Percentiles rank a stretch among this genome's conserved stretches.
phyloP scores from a whole-genome alignment of 2,329 filamentous ascomycete genomes.

The Botrytis tulipae region DNA sequence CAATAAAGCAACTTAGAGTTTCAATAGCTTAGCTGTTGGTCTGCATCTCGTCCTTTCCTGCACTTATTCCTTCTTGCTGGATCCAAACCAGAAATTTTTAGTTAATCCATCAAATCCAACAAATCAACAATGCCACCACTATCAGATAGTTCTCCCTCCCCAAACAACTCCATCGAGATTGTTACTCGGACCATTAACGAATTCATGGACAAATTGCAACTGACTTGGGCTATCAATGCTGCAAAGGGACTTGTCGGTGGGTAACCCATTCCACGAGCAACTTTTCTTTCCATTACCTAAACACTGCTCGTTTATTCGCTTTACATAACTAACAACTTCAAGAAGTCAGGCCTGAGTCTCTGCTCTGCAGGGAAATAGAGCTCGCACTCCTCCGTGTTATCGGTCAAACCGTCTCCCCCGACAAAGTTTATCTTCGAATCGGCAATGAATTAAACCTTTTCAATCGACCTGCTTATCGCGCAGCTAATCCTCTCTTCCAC shows the following conservation, averaged over 20 bases:
- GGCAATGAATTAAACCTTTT: neutral
- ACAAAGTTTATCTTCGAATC: neutral
- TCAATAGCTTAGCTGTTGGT: neutral
- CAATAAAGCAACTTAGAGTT: neutral
- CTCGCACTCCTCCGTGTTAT: neutral
- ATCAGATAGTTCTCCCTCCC: neutral
- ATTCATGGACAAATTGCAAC: neutral
- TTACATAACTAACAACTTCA: neutral
- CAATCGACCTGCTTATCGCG: neutral
- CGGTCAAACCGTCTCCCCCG: neutral
- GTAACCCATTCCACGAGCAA: neutral
- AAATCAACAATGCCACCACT: neutral
- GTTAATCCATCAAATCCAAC: neutral
- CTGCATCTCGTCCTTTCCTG: neutral
- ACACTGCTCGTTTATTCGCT: accelerated
- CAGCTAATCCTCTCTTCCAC: neutral
- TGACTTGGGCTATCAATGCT: neutral
- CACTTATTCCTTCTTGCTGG: neutral
- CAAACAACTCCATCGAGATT: neutral
- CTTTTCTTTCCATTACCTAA: too few species aligned
- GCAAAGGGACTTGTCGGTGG: neutral
- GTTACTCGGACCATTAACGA: neutral
- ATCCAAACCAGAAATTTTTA: neutral
- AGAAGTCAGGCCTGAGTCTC: neutral
- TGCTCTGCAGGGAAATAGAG: neutral